Conservation (phyloP, 257 asterid species). For the Cordia subcordata region DNA sequence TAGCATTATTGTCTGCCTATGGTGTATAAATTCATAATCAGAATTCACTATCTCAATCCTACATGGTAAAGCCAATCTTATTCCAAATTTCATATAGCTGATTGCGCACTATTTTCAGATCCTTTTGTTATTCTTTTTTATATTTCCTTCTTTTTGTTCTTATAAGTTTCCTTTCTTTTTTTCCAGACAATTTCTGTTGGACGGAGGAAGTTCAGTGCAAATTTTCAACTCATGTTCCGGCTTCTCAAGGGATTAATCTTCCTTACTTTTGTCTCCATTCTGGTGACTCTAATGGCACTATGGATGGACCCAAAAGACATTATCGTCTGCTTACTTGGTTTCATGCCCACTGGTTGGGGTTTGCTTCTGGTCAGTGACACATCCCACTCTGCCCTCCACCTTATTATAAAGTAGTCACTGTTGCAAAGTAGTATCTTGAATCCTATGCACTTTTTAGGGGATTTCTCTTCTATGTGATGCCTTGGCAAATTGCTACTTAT, state of each 20-base stretch:
- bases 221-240: conserved; percentile 87
- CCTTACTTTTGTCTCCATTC: conserved; percentile 67
- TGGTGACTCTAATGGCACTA: conserved; percentile 66
- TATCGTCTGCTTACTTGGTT: conserved; percentile 81
- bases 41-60: too few relatives aligned
- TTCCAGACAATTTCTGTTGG: conserved; percentile 85
- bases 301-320: conserved; percentile 75
- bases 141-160: neutral
- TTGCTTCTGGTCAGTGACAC: conserved; percentile 69
- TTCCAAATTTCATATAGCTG: too few relatives aligned
- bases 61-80: too few relatives aligned
- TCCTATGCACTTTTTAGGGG: too few relatives aligned
- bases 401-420: neutral
- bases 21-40: too few relatives aligned
- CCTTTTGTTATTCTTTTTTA: neutral
- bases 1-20: too few relatives aligned
- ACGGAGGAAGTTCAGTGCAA: conserved; percentile 86
- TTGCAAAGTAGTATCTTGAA: neutral
- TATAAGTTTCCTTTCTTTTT: conserved; percentile 6
- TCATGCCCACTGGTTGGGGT: conserved; percentile 99
- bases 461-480: too few relatives aligned
- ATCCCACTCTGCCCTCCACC: neutral
- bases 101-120: neutral
- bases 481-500: too few relatives aligned
- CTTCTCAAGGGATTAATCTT: conserved; percentile 92